These are phyloP conservation scores for Rhynchospora tenuis DNA, from an alignment of 176 grass and related monocot species.

Conservation along the genomic window DNA sequence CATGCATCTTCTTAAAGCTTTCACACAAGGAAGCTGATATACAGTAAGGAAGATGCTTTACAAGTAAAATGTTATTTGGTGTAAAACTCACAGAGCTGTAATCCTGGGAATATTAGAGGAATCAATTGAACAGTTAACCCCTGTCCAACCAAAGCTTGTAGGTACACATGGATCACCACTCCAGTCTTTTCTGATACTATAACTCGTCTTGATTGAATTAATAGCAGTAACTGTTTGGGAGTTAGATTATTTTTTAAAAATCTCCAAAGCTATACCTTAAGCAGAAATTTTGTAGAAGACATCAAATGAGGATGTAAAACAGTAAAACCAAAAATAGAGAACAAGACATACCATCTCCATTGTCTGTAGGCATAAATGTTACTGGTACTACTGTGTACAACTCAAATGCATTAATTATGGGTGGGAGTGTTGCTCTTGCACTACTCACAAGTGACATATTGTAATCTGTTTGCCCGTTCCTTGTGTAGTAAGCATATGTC, in stretches of 20 bases:
- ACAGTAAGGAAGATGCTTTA: neutral
- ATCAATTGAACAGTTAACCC: conserved; percentile 20
- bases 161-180: conserved; percentile 23
- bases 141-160: conserved; percentile 6
- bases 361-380: neutral
- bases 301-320: too few species aligned
- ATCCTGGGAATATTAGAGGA: conserved; percentile 19
- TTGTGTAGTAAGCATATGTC: neutral
- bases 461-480: neutral
- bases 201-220: conserved; percentile 18
- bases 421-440: conserved; percentile 12
- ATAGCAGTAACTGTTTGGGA: conserved; percentile 9
- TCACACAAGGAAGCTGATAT: neutral
- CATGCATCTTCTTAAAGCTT: neutral
- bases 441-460: neutral
- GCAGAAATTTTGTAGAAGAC: too few species aligned
- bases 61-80: neutral
- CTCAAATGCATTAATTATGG: conserved; percentile 21
- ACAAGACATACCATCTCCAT: neutral
- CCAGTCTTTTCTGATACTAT: conserved; percentile 21
- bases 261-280: too few species aligned
- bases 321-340: neutral
- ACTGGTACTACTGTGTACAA: neutral
- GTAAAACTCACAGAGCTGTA: conserved; percentile 25
- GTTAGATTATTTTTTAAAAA: neutral